Conservation (phyloP, 2,329 filamentous ascomycete species). For the Magnaporthiopsis rhizophila region DNA sequence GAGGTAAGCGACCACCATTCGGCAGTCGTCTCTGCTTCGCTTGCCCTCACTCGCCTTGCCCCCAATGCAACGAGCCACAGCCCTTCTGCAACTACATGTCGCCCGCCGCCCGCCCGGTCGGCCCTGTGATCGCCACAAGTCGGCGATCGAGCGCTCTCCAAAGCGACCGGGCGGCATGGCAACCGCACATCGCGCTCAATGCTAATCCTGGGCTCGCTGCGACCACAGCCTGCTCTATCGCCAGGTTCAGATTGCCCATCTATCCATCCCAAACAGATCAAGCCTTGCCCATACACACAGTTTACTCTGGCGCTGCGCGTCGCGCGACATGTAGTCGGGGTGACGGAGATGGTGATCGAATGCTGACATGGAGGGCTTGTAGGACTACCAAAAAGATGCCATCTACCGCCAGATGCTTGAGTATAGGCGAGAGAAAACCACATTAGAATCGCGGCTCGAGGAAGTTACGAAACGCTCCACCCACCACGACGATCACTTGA, state of each 20-base stretch:
- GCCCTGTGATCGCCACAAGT: background rate
- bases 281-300: constrained; percentile 12
- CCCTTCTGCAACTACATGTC: background rate
- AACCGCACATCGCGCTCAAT: constrained; percentile 19
- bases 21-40: constrained; percentile 13
- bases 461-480: constrained; percentile 70
- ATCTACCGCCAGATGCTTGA: constrained; percentile 97
- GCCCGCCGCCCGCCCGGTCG: background rate
- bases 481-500: constrained; percentile 87
- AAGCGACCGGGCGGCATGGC: background rate
- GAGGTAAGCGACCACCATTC: constrained; percentile 49
- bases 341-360: constrained; percentile 24
- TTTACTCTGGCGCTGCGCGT: constrained; percentile 12
- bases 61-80: background rate
- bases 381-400: constrained; percentile 92
- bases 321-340: constrained; percentile 17
- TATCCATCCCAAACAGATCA: constrained; percentile 17
- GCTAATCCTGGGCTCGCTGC: constrained; percentile 38
- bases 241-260: constrained; percentile 22
- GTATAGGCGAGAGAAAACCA: constrained; percentile 84
- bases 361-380: constrained; percentile 20
- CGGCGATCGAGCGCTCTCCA: background rate
- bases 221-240: constrained; percentile 30
- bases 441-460: constrained; percentile 71
- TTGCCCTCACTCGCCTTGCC: constrained; percentile 16